A percentile compares a stretch with the other conserved stretches of the same genome.
Evolutionary conservation across 2,329 filamentous ascomycete genomes (phyloP).

Genomic region (Ophiostoma populinum): DNA sequence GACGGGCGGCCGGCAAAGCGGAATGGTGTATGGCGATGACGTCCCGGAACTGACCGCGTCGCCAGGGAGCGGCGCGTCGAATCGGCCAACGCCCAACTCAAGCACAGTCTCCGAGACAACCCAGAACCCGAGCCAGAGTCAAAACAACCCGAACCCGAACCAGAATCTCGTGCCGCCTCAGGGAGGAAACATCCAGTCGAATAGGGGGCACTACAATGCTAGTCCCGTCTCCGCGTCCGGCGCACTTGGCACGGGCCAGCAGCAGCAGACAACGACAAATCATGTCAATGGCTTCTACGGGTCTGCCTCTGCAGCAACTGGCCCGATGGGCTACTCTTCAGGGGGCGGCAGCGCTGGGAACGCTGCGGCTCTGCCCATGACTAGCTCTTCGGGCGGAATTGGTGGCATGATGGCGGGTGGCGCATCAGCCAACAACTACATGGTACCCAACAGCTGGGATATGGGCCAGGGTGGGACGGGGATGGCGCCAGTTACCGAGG

Average conservation of each 20-base stretch:
- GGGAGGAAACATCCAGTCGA: conserved; percentile 12
- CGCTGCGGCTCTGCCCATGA: background rate
- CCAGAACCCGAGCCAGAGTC: conserved; percentile 7
- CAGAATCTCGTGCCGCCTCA: conserved; percentile 11
- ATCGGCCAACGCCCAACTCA: conserved; percentile 42
- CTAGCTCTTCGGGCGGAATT: conserved; percentile 1
- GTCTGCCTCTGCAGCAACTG: conserved; percentile 19
- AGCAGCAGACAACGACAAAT: conserved; percentile 18
- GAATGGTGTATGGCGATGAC: conserved; percentile 23
- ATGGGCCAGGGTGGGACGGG: conserved; percentile 22
- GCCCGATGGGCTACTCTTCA: conserved; percentile 7
- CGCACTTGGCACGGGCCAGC: conserved; percentile 5
- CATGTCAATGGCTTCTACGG: conserved; percentile 20
- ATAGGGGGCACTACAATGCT: conserved; percentile 29
- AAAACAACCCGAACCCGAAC: too few relatives aligned
- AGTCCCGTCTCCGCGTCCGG: conserved; percentile 27
- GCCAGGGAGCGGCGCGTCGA: conserved; percentile 31
- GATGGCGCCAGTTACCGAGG: conserved; percentile 39
- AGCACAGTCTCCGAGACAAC: conserved; percentile 29
- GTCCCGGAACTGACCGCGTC: conserved; percentile 31
- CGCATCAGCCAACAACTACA: conserved; percentile 21
- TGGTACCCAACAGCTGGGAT: conserved; percentile 27
- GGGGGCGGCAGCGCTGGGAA: conserved; percentile 12
- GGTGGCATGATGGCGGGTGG: conserved; percentile 13
- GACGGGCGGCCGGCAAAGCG: background rate